Evolutionary conservation across 2,329 filamentous ascomycete species (phyloP).

Genomic region (Sclerotinia nivalis): DNA sequence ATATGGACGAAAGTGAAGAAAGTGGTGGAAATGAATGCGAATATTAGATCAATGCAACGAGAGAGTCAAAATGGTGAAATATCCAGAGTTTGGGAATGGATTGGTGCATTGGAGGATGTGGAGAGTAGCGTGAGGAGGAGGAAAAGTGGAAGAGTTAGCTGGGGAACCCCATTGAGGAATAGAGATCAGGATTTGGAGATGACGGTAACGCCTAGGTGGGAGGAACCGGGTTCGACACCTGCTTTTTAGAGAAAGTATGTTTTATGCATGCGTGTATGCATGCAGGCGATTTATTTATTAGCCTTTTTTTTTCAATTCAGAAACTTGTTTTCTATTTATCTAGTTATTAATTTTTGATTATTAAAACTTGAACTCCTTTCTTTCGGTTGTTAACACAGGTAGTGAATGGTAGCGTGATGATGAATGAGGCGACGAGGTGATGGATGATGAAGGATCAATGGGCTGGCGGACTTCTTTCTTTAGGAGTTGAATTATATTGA

Average conservation of each 20-base stretch:
- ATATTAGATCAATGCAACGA: conserved; percentile 76
- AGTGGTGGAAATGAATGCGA: conserved; percentile 91
- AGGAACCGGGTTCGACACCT: conserved; percentile 36
- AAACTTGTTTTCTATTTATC: too few species aligned
- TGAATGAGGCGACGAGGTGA: too few species aligned
- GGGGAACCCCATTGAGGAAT: conserved; percentile 33
- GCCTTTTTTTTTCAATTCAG: background rate
- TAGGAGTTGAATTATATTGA: too few species aligned
- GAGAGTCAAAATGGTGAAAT: conserved; percentile 66
- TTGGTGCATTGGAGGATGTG: conserved; percentile 54
- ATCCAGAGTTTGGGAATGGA: conserved; percentile 69
- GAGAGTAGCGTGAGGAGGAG: conserved; percentile 46
- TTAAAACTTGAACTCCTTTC: too few species aligned
- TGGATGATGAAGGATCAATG: too few species aligned
- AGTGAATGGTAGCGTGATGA: too few species aligned
- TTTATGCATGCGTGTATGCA: background rate
- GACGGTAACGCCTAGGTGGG: conserved; percentile 35
- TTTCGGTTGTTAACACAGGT: too few species aligned
- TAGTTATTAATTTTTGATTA: too few species aligned
- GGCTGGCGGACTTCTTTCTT: too few species aligned
- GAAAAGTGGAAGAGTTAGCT: conserved; percentile 50
- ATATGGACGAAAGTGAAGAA: conserved; percentile 81
- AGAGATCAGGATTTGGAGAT: background rate
- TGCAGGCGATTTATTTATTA: background rate
- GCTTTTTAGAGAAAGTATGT: conserved; percentile 36